Evolutionary conservation across 1,139 yeast species (phyloP), one percentile per base, ranked within the genome.

Genomic region (Saccharomycopsis hybrid): DNA sequence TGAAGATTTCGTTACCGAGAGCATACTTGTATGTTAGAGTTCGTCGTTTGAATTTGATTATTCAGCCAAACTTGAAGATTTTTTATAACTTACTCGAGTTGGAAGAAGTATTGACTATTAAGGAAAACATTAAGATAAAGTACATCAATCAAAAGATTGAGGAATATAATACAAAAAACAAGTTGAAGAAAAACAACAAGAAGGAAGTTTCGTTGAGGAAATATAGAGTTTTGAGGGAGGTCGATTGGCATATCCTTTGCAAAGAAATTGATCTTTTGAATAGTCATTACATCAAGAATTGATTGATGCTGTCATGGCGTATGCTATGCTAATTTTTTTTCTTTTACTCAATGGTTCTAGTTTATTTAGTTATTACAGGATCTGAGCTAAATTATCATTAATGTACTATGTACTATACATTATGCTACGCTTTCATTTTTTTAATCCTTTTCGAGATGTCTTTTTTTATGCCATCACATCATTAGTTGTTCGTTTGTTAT

Each of bases 231-330:
- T 63, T 80, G 40, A 68, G 95, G 37, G 89, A 82, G 56, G 82
- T 87, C 45, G 96, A 89, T 61, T 90, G 97, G 97, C 85, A 80
- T 62, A 74, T 85, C n/a, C 70, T 90, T 63, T 87, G 97, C 64
- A 76, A 95, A 43, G 95, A 89, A 60, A 86, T 90, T 54, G 80
- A 84, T 61, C 73, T 75, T 56, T 72, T 90, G 66, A 90, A 90
- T 65, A 73, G 61, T 52, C 66, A 68, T 44, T 71, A 70, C 54
- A 62, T 67, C 28, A 53, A 53, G 39, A n/a, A 7, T 5, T 36
- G 39, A 36, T 36, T 7, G 39, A 31, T 18, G 18, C 18, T 18
- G 18, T 18, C 18, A 18, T 18, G 18, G 18, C 18, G 18, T 18
- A 18, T 18, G 18, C 18, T 18, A 18, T 18, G 18, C 18, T 18